Evolutionary conservation across 805 yeast genomes (phyloP).

Genomic region (Starmerella bombi): DNA sequence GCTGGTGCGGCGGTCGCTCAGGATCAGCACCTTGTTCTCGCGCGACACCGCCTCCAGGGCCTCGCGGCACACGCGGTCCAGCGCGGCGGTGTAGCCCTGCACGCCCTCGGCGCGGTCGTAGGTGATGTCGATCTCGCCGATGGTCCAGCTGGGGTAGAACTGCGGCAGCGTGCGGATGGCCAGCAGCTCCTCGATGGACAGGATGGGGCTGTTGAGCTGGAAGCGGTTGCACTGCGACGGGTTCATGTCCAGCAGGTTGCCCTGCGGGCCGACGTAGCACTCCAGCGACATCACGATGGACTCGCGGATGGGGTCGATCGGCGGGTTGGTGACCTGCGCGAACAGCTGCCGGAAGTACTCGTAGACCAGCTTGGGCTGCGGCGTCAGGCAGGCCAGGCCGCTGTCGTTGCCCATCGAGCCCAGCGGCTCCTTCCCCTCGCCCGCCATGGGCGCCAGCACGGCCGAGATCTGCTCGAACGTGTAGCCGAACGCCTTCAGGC

Average conservation of each 20-base stretch:
- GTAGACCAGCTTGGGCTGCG: conserved; percentile 78
- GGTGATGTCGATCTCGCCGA: conserved; percentile 73
- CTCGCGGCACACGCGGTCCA: conserved; percentile 75
- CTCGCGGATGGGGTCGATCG: conserved; percentile 96
- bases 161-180: conserved; percentile 61
- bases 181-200: conserved; percentile 55
- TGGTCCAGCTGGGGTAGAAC: conserved; percentile 79
- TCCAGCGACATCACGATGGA: conserved; percentile 93
- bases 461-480: conserved; percentile 83
- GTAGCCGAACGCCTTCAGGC: conserved; percentile 78
- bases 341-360: conserved; percentile 93
- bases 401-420: conserved; percentile 99
- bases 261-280: conserved; percentile 98
- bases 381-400: conserved; percentile 86
- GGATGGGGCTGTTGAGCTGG: conserved; percentile 67
- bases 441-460: conserved; percentile 85
- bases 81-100: conserved; percentile 68
- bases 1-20: conserved; percentile 56
- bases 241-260: conserved; percentile 83
- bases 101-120: conserved; percentile 73
- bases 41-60: conserved; percentile 76
- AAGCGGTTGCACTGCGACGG: conserved; percentile 85
- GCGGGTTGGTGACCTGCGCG: conserved; percentile 98
- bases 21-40: conserved; percentile 57
- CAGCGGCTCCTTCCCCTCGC: conserved; percentile 80